Conservation (phyloP, 2,329 filamentous ascomycete species). For the Pezicula neosporulosa region DNA sequence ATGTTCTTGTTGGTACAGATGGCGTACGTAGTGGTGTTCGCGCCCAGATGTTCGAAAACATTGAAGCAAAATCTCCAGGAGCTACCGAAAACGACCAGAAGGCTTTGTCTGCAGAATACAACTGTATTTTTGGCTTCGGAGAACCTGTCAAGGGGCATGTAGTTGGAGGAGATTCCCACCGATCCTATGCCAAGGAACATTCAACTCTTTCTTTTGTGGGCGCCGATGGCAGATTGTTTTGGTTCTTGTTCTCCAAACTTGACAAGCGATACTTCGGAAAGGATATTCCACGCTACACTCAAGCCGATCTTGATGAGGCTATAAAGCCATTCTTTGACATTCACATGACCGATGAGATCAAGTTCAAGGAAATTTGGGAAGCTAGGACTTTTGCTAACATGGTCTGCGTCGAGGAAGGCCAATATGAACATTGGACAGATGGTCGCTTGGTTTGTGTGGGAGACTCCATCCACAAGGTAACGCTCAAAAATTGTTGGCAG, state of each 20-base stretch:
- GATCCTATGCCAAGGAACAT: conserved; percentile 5
- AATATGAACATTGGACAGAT: conserved; percentile 11
- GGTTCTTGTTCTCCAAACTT: conserved; percentile 2
- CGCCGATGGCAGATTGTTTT: conserved; percentile 1
- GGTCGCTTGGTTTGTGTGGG: conserved; percentile 14
- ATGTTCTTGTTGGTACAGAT: conserved; percentile 24
- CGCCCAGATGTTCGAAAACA: conserved; percentile 11
- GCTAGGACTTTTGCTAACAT: conserved; percentile 4
- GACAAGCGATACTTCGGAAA: conserved; percentile 2
- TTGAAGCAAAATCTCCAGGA: conserved; percentile 12
- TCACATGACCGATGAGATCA: conserved; percentile 7
- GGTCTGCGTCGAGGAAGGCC: conserved; percentile 9
- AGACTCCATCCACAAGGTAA: conserved; percentile 13
- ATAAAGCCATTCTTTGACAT: conserved; percentile 6
- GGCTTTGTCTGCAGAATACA: conserved; percentile 7
- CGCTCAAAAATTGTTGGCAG: too few relatives aligned
- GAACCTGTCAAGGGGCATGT: conserved; percentile 1
- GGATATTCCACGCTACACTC: conserved; percentile 3
- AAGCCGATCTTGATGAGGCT: conserved; percentile 1
- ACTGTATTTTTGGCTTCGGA: conserved; percentile 8
- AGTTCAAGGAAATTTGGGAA: conserved; percentile 8
- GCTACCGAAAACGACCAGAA: conserved; percentile 18
- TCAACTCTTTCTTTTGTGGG: conserved; percentile 6
- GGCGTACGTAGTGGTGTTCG: conserved; percentile 21
- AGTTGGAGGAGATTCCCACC: conserved; percentile 3